Percentiles rank a stretch among this genome's conserved stretches.
phyloP scores from a whole-genome alignment of 805 yeast genomes.

The Komagataella mondaviorum region DNA sequence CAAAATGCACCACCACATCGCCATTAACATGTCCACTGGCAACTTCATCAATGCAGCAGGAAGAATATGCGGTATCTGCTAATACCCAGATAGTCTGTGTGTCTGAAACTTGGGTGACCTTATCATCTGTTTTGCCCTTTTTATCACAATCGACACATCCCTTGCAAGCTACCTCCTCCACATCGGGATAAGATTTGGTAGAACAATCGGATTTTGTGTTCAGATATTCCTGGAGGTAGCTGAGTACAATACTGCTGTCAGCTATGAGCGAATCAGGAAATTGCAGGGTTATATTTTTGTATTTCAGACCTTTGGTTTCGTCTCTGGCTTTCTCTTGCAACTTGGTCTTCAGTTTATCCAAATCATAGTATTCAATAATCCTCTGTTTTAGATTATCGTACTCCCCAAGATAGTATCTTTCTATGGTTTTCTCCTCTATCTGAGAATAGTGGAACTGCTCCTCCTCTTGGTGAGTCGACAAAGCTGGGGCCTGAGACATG shows the following conservation, averaged over 20 bases:
- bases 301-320: constrained; percentile 16
- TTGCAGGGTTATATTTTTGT: constrained; percentile 60
- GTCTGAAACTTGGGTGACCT: constrained; percentile 3
- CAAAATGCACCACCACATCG: constrained; percentile 83
- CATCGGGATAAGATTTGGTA: constrained; percentile 2
- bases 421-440: constrained; percentile 14
- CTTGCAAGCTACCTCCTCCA: constrained; percentile 1
- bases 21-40: constrained; percentile 89
- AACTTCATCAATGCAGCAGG: constrained; percentile 94
- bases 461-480: constrained; percentile 67
- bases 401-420: constrained; percentile 17
- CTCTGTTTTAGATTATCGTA: constrained; percentile 12
- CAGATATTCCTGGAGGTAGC: constrained; percentile 30
- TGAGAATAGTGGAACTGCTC: constrained; percentile 34
- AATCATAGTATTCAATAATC: constrained; percentile 39
- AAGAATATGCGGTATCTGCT: constrained; percentile 91
- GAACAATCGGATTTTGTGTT: constrained; percentile 1
- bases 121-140: background rate
- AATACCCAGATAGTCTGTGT: constrained; percentile 52
- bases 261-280: constrained; percentile 75
- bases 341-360: constrained; percentile 16
- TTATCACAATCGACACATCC: constrained; percentile 2
- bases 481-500: constrained; percentile 42
- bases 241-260: constrained; percentile 65
- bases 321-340: constrained; percentile 12